Evolutionary conservation across 1,139 yeast species (phyloP).

Genomic region (Candida labiduridarum): DNA sequence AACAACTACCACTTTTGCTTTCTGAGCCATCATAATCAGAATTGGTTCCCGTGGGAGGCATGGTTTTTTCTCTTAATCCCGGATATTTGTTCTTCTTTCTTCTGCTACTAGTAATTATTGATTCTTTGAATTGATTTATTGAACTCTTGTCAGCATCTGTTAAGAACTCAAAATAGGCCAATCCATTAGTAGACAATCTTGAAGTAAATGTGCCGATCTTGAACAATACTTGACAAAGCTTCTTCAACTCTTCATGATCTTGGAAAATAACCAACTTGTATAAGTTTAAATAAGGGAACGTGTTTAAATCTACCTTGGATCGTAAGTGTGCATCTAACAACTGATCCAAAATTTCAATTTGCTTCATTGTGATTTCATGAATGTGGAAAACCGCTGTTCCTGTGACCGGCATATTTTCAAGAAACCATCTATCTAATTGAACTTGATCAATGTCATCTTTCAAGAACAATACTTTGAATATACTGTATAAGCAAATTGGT

Average conservation of each 20-base stretch:
- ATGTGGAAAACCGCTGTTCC: conserved; percentile 1
- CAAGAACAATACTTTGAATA: conserved; percentile 18
- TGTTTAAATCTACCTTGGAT: conserved; percentile 3
- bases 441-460: conserved; percentile 18
- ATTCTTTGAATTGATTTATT: conserved; percentile 3
- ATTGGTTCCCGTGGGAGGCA: conserved; percentile 7
- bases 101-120: neutral
- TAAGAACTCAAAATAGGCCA: conserved; percentile 21
- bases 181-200: conserved; percentile 22
- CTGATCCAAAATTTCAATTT: conserved; percentile 17
- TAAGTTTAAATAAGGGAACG: conserved; percentile 15
- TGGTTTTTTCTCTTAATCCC: conserved; percentile 5
- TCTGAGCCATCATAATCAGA: conserved; percentile 5
- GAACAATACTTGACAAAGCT: conserved; percentile 22
- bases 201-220: conserved; percentile 25
- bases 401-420: conserved; percentile 4
- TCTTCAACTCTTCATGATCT: conserved; percentile 19
- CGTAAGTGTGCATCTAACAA: conserved; percentile 18
- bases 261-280: conserved; percentile 19
- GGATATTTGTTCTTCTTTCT: conserved; percentile 11
- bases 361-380: conserved; percentile 14
- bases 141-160: conserved; percentile 19
- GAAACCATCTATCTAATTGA: conserved; percentile 1
- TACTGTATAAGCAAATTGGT: conserved; percentile 18
- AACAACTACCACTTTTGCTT: conserved; percentile 7